These are phyloP conservation scores for Cryptococcus neoformans DNA, from an alignment of 1,284 basidiomycete genomes.

Conservation along the genomic window DNA sequence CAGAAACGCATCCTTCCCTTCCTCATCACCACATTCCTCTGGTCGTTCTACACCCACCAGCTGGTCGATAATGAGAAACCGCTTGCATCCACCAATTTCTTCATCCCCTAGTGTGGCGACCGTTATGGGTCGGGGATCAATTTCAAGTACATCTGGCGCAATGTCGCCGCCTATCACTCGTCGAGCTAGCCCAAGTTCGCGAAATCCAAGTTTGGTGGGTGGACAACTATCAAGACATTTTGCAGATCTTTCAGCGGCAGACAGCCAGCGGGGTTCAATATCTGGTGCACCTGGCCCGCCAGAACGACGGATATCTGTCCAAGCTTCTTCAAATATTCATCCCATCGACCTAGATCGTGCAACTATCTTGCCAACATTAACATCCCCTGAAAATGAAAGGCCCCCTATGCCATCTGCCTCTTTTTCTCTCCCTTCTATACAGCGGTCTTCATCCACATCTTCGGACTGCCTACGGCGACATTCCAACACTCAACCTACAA, in stretches of 20 bases:
- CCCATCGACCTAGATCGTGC: too few relatives aligned
- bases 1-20: constrained; percentile 40
- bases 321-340: not conserved
- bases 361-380: constrained; percentile 5
- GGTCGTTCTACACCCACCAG: constrained; percentile 2
- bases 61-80: not conserved
- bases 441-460: constrained; percentile 7
- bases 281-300: not conserved
- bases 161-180: constrained; percentile 8
- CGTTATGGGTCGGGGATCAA: constrained; percentile 21
- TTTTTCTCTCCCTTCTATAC: not conserved
- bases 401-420: constrained; percentile 3
- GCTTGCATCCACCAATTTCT: constrained; percentile 26
- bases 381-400: constrained; percentile 1
- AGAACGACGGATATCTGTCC: constrained; percentile 17
- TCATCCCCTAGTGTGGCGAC: constrained; percentile 17
- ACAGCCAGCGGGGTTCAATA: constrained; percentile 5
- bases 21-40: constrained; percentile 2
- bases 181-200: constrained; percentile 16
- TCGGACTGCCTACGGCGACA: constrained; percentile 9
- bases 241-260: constrained; percentile 33
- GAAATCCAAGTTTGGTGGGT: constrained; percentile 35
- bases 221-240: constrained; percentile 39
- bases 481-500: constrained; percentile 26
- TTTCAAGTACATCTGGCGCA: constrained; percentile 15